These are phyloP conservation scores for Gentiana straminea DNA, from an alignment of 257 asterid species.

Conservation along the genomic window DNA sequence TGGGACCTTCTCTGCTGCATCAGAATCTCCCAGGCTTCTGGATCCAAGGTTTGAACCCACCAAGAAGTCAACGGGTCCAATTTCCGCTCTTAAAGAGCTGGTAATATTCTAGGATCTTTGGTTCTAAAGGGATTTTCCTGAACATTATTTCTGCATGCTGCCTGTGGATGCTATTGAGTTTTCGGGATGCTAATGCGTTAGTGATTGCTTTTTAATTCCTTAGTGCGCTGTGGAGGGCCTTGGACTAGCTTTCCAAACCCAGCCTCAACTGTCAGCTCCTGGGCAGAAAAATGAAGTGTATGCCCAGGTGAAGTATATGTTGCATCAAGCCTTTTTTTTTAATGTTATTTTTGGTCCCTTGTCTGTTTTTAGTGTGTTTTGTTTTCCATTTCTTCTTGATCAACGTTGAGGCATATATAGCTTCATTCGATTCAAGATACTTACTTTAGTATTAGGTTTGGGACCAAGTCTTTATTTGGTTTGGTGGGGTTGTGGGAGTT, in stretches of 20 bases:
- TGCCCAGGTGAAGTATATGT: constrained; percentile 51
- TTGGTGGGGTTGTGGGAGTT: too few relatives aligned
- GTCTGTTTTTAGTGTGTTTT: not conserved
- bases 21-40: constrained; percentile 38
- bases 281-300: constrained; percentile 67
- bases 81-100: constrained; percentile 63
- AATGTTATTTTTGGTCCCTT: not conserved
- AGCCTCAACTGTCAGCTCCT: constrained; percentile 63
- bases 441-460: too few relatives aligned
- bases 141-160: not conserved
- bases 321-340: not conserved
- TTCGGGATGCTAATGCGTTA: constrained; percentile 8
- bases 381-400: not conserved
- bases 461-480: too few relatives aligned
- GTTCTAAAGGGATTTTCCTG: not conserved
- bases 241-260: constrained; percentile 61
- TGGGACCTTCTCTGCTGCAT: constrained; percentile 29
- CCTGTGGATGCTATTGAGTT: constrained; percentile 5
- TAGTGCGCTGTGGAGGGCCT: constrained; percentile 79
- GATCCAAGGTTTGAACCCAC: constrained; percentile 61
- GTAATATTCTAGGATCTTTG: constrained; percentile 28
- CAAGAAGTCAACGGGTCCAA: constrained; percentile 54
- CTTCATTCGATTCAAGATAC: not conserved
- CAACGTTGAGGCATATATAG: not conserved
- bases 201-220: constrained; percentile 18